Conservation (phyloP, 306 rosid genomes). For the Sicyos edulis region DNA sequence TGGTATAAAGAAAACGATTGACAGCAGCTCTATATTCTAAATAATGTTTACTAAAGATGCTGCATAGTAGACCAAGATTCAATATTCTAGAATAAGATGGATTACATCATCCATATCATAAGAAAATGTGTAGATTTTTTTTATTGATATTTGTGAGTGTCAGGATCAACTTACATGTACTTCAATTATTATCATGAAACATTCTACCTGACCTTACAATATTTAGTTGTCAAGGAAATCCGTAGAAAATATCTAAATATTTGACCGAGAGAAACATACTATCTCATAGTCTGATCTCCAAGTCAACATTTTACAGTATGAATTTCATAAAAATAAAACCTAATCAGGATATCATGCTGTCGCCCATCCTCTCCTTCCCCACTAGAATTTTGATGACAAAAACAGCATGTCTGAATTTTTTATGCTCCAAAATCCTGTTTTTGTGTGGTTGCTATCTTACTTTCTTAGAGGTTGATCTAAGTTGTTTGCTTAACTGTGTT, state of each 20-base stretch:
- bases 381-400: background rate
- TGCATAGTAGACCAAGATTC: background rate
- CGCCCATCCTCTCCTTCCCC: conserved; percentile 14
- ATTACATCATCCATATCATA: background rate
- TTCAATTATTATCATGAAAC: no score
- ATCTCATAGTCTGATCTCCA: background rate
- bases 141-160: no score
- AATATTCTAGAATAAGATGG: conserved; percentile 6
- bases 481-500: background rate
- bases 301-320: conserved; percentile 7
- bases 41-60: background rate
- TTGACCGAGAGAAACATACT: background rate
- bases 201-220: no score
- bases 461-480: background rate
- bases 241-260: background rate
- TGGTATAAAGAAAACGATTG: background rate
- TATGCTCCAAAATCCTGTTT: conserved; percentile 1
- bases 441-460: background rate
- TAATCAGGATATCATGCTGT: conserved; percentile 9
- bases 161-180: no score
- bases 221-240: no score
- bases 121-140: background rate
- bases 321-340: conserved; percentile 3
- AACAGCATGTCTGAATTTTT: background rate
- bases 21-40: background rate